phyloP scores from a whole-genome alignment of 495 filamentous ascomycete genomes.

The Aspergillus olivimuriae region DNA sequence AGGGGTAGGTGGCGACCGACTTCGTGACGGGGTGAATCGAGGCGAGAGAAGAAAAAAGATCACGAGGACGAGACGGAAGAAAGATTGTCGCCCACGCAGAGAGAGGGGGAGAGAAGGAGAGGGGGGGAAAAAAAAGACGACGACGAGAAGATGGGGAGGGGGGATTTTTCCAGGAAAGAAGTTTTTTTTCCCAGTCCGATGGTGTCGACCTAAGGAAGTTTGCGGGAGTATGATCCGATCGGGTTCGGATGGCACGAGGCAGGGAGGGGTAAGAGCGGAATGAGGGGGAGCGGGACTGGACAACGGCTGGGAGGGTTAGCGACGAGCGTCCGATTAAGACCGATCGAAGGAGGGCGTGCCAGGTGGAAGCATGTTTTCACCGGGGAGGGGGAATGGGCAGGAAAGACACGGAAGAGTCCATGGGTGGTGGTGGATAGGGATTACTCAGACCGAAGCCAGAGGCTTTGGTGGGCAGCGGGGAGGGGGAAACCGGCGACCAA shows the following conservation, averaged over 20 bases:
- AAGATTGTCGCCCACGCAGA: background rate
- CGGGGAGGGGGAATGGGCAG: background rate
- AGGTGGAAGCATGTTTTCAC: background rate
- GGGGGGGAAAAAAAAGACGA: too few species aligned
- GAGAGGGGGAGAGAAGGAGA: constrained; percentile 1
- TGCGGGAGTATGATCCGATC: constrained; percentile 36
- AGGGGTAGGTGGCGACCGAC: background rate
- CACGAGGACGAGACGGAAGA: background rate
- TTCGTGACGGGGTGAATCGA: too few species aligned
- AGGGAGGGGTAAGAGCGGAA: constrained; percentile 5
- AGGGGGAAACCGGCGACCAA: too few species aligned
- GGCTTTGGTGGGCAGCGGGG: background rate
- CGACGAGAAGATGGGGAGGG: constrained; percentile 10
- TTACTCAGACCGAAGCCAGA: background rate
- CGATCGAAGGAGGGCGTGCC: background rate
- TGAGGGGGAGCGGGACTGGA: constrained; percentile 3
- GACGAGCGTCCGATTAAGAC: constrained; percentile 1
- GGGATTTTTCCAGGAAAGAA: constrained; percentile 15
- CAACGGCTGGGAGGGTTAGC: background rate
- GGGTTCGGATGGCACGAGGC: constrained; percentile 17
- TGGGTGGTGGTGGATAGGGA: background rate
- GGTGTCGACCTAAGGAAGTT: constrained; percentile 38
- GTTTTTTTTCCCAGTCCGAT: constrained; percentile 19
- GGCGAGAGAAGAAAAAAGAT: background rate
- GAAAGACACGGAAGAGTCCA: background rate